These are phyloP conservation scores for Tieghemostelium lacteum DNA, from an alignment of 78 protist genomes.

Conservation along the genomic window DNA sequence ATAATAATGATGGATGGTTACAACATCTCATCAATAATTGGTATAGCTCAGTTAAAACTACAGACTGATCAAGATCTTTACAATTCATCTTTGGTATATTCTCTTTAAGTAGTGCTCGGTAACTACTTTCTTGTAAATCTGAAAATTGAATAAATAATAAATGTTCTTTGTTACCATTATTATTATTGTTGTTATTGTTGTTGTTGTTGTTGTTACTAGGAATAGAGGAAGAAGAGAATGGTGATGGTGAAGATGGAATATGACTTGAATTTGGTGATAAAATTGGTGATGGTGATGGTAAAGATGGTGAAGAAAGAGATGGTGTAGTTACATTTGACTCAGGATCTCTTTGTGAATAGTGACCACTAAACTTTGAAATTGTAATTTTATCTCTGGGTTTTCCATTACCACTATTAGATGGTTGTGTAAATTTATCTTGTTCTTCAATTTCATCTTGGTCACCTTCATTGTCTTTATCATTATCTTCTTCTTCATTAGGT, in stretches of 20 bases:
- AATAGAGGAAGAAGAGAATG: too few relatives aligned
- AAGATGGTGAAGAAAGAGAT: neutral
- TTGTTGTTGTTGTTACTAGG: neutral
- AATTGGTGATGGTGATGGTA: neutral
- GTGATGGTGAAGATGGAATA: neutral
- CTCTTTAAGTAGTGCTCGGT: conserved; percentile 19
- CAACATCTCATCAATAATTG: conserved; percentile 8
- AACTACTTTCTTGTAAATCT: conserved; percentile 12
- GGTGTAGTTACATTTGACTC: neutral
- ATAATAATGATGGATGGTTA: neutral
- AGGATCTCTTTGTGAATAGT: neutral
- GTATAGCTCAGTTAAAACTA: conserved; percentile 5
- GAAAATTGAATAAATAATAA: conserved; percentile 10
- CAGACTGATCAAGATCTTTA: conserved; percentile 11
- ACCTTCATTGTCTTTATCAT: neutral
- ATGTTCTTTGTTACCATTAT: neutral
- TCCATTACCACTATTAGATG: neutral
- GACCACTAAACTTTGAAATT: too few relatives aligned
- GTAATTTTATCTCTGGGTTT: neutral
- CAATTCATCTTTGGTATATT: conserved; percentile 44
- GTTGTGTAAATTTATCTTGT: neutral
- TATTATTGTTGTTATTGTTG: neutral
- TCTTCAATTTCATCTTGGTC: neutral
- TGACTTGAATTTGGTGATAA: neutral
- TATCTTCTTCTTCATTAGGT: neutral